Conservation (phyloP, 1,284 basidiomycete species). For the Athelia sp. region DNA sequence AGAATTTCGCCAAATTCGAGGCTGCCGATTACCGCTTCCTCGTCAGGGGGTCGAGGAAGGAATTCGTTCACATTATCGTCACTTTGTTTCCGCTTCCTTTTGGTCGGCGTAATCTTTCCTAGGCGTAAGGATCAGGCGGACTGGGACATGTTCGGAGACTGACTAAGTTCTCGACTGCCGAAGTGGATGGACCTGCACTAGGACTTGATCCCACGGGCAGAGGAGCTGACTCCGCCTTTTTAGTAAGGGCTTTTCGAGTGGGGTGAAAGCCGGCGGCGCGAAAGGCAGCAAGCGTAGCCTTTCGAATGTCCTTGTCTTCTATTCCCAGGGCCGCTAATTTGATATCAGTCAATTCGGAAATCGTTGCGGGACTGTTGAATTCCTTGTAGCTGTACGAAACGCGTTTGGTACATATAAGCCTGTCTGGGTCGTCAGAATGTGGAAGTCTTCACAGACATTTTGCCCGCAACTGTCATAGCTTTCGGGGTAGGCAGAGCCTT, state of each 20-base stretch:
- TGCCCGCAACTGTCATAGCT: conserved; percentile 74
- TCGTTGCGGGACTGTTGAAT: conserved; percentile 56
- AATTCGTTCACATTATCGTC: conserved; percentile 52
- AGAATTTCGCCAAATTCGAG: conserved; percentile 70
- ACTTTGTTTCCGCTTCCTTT: conserved; percentile 49
- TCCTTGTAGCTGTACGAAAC: conserved; percentile 61
- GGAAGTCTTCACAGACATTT: conserved; percentile 51
- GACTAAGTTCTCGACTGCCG: conserved; percentile 6
- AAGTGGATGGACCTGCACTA: conserved; percentile 21
- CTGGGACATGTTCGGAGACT: conserved; percentile 18
- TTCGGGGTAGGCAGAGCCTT: conserved; percentile 62
- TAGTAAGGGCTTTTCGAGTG: not conserved
- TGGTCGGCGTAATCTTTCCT: conserved; percentile 36
- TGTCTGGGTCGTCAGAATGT: conserved; percentile 7
- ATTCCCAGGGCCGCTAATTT: conserved; percentile 57
- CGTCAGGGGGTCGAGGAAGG: conserved; percentile 50
- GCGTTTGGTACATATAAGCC: conserved; percentile 7
- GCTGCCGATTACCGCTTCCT: conserved; percentile 43
- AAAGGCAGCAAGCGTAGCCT: conserved; percentile 56
- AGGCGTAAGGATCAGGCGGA: conserved; percentile 10
- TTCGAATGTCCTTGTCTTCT: conserved; percentile 66
- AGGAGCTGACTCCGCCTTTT: not conserved
- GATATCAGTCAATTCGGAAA: conserved; percentile 54
- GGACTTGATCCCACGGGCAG: conserved; percentile 3
- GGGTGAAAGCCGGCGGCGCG: conserved; percentile 54